Base-by-base conservation (phyloP, 2,329 filamentous ascomycete species). In the Ilyonectria destructans region DNA sequence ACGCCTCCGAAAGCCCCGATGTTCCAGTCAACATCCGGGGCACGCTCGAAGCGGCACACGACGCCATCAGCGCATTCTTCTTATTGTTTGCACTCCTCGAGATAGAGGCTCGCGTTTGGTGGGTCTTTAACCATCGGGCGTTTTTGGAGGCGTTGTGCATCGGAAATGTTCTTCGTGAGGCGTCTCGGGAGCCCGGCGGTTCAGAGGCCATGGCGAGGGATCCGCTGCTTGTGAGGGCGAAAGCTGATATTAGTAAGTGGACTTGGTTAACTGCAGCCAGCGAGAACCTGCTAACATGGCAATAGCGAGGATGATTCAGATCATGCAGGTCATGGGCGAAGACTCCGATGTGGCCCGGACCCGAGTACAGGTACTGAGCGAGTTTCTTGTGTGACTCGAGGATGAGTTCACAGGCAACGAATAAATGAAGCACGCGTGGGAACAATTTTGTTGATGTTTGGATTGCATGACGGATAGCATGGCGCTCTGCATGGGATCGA, bases 101-200 rank as follows among this genome's bases (percentile, higher is more conserved):
- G 72, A 84, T 85, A 17, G 93, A 96, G 82, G 92, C 92, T 1
- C 87, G 90, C 15, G 92, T 95, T 1, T 95, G 93, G 93, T 96
- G 93, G 93, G 92, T 94, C 1, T 94, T 95, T 72, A 93, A 94
- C 78, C 93, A 95, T 77, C 85, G 93, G 1, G 93, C 93, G 0
- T 95, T 95, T 76, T 85, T 95, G 59, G 93, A 95, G 82, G 91
- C 91, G 35, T 79, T 91, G 76, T 93, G 89, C 80, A 93, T 92
- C 55, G 88, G 89, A 23, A 87, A 86, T 69, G 85, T 91, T 26
- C 78, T 92, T 65, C 82, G 85, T 46, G 88, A 90, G 77, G 83
- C 85, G 21, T 76, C 80, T 3, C 83, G 81, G 45, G 85, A 87
- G 68, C 81, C 82, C 10, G 81, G 81, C 0, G 85, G 83, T 2